Conservation (phyloP, 2,329 filamentous ascomycete genomes). For the Xylariaceae sp. region DNA sequence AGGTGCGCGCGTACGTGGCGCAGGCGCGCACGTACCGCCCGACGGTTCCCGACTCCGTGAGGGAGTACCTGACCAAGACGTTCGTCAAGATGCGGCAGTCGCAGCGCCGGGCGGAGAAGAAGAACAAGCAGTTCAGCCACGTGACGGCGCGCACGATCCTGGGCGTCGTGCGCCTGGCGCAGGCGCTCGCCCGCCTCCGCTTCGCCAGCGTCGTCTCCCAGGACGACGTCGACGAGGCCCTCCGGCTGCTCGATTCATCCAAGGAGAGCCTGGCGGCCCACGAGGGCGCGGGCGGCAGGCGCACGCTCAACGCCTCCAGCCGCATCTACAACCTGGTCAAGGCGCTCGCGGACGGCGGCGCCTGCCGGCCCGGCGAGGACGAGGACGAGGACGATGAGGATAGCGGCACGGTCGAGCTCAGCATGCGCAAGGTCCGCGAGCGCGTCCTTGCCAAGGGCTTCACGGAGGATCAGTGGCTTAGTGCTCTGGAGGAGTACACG, state of each 20-base stretch:
- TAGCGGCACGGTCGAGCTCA: conserved; percentile 67
- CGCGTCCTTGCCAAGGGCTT: conserved; percentile 94
- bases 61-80: conserved; percentile 94
- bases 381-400: conserved; percentile 45
- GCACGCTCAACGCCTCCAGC: conserved; percentile 73
- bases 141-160: conserved; percentile 91
- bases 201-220: conserved; percentile 81
- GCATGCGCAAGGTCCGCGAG: conserved; percentile 82
- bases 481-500: conserved; percentile 84
- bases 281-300: conserved; percentile 45
- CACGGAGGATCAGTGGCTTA: conserved; percentile 86
- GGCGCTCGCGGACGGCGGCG: conserved; percentile 77
- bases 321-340: conserved; percentile 96
- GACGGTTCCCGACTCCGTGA: conserved; percentile 74
- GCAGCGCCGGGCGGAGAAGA: conserved; percentile 85
- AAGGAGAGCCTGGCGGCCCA: conserved; percentile 85
- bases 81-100: conserved; percentile 92
- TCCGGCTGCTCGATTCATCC: conserved; percentile 85
- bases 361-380: conserved; percentile 66
- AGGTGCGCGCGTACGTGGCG: conserved; percentile 94
- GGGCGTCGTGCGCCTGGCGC: conserved; percentile 85
- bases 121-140: conserved; percentile 88
- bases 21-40: conserved; percentile 87
- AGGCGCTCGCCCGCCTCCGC: conserved; percentile 85
- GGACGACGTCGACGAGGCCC: conserved; percentile 92